Percentiles rank a stretch among this genome's conserved stretches.
Evolutionary conservation across 2,329 filamentous ascomycete genomes (phyloP).

Genomic region (Fusarium kyushuense): DNA sequence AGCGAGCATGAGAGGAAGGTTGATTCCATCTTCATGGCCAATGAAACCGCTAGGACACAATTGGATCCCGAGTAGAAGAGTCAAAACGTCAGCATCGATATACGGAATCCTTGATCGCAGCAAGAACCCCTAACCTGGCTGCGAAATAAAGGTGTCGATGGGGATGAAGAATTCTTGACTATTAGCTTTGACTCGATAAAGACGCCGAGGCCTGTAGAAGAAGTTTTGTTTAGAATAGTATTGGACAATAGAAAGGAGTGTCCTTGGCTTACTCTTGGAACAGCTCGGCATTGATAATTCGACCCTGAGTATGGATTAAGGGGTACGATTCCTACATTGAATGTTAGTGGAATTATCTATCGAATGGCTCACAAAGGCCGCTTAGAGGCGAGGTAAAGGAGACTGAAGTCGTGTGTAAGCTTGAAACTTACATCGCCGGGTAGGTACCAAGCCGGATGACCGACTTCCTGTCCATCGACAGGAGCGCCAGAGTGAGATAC

Average conservation of each 20-base stretch:
- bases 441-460: slow-evolving; percentile 1
- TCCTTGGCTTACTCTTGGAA: background rate
- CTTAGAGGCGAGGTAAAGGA: no score
- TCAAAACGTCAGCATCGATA: slow-evolving; percentile 34
- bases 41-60: slow-evolving; percentile 31
- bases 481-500: background rate
- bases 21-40: slow-evolving; percentile 40
- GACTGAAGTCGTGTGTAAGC: background rate
- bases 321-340: slow-evolving; percentile 7
- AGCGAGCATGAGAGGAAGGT: slow-evolving; percentile 40
- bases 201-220: background rate
- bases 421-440: slow-evolving; percentile 18
- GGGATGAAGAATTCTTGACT: slow-evolving; percentile 5
- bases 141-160: background rate
- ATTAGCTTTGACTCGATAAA: background rate
- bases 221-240: background rate
- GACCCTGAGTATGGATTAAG: background rate
- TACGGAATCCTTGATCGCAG: slow-evolving; percentile 3
- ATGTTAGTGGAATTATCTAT: background rate
- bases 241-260: background rate
- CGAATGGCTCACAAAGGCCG: fast-evolving
- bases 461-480: background rate
- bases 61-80: slow-evolving; percentile 39
- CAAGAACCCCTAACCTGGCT: slow-evolving; percentile 26
- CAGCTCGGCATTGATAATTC: background rate